These are phyloP conservation scores for Salix koriyanagi DNA, from an alignment of 345 rosid genomes.

Conservation along the genomic window DNA sequence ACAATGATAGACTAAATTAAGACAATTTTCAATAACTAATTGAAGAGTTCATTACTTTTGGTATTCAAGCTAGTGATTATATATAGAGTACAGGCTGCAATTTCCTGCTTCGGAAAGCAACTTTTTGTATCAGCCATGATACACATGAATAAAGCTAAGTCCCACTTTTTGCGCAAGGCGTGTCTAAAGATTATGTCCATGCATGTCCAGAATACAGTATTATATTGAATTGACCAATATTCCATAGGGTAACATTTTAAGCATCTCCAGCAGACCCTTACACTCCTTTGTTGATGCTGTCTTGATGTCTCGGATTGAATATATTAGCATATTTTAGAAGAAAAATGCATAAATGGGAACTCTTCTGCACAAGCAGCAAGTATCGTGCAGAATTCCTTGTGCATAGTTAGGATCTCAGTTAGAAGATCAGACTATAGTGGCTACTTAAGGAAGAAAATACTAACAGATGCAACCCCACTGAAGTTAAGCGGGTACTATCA, in stretches of 20 bases:
- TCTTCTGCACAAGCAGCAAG: background rate
- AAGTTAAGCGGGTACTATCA: background rate
- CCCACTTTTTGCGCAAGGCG: background rate
- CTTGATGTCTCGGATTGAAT: background rate
- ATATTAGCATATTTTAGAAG: background rate
- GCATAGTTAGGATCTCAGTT: background rate
- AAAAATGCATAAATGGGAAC: background rate
- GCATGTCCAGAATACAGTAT: background rate
- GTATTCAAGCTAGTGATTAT: slow-evolving; percentile 9
- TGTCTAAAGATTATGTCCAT: background rate
- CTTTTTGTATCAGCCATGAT: background rate
- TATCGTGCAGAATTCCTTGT: background rate
- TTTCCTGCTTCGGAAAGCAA: background rate
- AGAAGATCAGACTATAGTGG: background rate
- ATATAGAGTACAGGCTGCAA: background rate
- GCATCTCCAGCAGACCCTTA: background rate
- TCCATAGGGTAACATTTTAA: background rate
- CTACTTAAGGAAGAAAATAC: background rate
- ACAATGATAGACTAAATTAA: slow-evolving; percentile 7
- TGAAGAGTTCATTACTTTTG: slow-evolving; percentile 5
- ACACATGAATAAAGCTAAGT: background rate
- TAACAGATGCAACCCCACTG: background rate
- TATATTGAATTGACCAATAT: background rate
- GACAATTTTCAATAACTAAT: slow-evolving; percentile 2
- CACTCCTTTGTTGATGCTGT: background rate